Conservation (phyloP, 2,329 filamentous ascomycete species). For the Aspergillus sp. region DNA sequence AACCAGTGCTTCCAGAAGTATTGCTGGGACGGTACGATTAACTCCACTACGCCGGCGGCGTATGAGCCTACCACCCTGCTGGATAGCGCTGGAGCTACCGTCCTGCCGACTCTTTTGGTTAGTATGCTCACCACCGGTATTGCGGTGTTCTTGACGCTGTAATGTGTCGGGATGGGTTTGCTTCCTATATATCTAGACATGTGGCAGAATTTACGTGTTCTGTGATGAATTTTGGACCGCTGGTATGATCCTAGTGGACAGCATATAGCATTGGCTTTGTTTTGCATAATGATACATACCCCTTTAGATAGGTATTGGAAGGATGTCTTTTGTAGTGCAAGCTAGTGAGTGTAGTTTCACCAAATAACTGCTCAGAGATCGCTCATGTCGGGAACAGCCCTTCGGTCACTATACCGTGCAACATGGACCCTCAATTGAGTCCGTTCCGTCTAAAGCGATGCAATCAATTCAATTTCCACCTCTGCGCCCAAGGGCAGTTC, state of each 20-base stretch:
- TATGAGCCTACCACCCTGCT: slow-evolving; percentile 42
- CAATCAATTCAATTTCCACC: slow-evolving; percentile 76
- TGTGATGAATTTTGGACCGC: too few species aligned
- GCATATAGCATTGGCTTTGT: too few species aligned
- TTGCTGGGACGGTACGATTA: slow-evolving; percentile 79
- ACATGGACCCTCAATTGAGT: too few species aligned
- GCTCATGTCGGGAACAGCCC: too few species aligned
- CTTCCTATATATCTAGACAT: not conserved
- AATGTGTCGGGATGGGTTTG: not conserved
- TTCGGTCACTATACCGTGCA: too few species aligned
- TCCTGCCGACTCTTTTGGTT: not conserved
- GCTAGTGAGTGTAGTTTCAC: too few species aligned
- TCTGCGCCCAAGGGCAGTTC: slow-evolving; percentile 81
- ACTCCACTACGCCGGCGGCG: slow-evolving; percentile 31
- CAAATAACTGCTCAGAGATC: too few species aligned
- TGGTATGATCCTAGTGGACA: too few species aligned
- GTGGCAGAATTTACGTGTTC: too few species aligned
- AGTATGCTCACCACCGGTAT: not conserved
- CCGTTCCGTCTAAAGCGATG: slow-evolving; percentile 55
- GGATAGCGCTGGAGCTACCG: slow-evolving; percentile 4
- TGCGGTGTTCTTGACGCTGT: slow-evolving; percentile 2
- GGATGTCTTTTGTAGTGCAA: too few species aligned
- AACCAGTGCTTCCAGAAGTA: slow-evolving; percentile 70
- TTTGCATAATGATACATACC: too few species aligned
- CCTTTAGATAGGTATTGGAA: too few species aligned